Conservation (phyloP, 2,329 filamentous ascomycete species). For the Alternaria sp. region DNA sequence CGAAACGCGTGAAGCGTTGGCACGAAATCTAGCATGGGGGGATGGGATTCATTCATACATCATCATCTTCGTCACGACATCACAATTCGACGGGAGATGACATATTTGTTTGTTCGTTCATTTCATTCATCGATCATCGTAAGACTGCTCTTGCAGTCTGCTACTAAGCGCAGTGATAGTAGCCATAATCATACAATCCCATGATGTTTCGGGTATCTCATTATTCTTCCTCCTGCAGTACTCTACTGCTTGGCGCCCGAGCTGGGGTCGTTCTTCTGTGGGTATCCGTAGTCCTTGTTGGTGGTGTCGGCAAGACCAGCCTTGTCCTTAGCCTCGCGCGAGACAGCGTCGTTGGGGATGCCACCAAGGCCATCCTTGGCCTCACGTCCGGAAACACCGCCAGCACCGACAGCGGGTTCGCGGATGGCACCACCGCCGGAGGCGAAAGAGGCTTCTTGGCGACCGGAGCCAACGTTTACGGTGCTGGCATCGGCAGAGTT, state of each 20-base stretch:
- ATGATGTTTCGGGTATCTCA: conserved; percentile 7
- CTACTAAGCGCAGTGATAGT: conserved; percentile 20
- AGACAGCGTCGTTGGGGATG: conserved; percentile 66
- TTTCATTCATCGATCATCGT: conserved; percentile 5
- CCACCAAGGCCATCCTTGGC: conserved; percentile 63
- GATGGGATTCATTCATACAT: background rate
- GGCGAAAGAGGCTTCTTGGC: conserved; percentile 53
- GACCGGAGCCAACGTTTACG: conserved; percentile 73
- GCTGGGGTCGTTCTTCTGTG: conserved; percentile 49
- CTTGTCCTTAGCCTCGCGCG: conserved; percentile 54
- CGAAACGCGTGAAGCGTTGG: background rate
- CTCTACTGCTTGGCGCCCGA: conserved; percentile 30
- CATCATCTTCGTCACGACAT: background rate
- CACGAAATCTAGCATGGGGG: background rate
- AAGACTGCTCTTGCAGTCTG: conserved; percentile 17
- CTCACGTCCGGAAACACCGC: conserved; percentile 65
- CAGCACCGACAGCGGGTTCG: conserved; percentile 59
- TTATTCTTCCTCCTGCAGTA: background rate
- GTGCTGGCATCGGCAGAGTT: conserved; percentile 72
- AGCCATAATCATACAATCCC: conserved; percentile 6
- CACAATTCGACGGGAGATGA: background rate
- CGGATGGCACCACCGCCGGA: conserved; percentile 54
- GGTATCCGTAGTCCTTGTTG: conserved; percentile 51
- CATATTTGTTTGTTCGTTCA: conserved; percentile 13
- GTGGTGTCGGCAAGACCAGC: conserved; percentile 51